These are phyloP conservation scores for Globisporangium megalacanthum DNA, from an alignment of 352 stramenopile genomes.

Conservation along the genomic window DNA sequence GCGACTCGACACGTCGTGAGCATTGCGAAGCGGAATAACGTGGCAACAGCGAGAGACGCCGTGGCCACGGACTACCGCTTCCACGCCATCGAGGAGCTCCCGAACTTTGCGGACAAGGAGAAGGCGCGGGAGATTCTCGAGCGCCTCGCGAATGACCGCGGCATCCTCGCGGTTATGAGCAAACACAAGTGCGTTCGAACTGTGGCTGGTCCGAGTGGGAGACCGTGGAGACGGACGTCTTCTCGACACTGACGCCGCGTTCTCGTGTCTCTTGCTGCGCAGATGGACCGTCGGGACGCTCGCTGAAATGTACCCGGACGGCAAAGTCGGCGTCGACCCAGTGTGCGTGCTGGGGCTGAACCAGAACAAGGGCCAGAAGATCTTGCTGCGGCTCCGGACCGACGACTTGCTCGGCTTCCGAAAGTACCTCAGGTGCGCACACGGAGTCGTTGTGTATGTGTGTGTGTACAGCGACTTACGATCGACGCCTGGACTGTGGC, in stretches of 20 bases:
- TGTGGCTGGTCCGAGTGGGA: too few species aligned
- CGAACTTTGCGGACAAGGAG: slow-evolving; percentile 44
- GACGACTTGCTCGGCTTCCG: slow-evolving; percentile 93
- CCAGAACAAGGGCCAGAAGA: slow-evolving; percentile 93
- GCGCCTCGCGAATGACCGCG: slow-evolving; percentile 79
- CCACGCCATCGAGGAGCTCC: slow-evolving; percentile 59
- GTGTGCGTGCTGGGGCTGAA: slow-evolving; percentile 92
- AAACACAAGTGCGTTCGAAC: slow-evolving; percentile 72
- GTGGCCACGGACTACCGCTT: slow-evolving; percentile 55
- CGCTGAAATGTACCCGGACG: slow-evolving; percentile 88
- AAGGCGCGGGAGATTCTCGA: slow-evolving; percentile 78
- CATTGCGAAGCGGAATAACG: slow-evolving; percentile 47
- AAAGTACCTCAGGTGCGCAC: slow-evolving; percentile 67
- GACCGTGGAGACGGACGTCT: too few species aligned
- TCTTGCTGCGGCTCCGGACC: slow-evolving; percentile 91
- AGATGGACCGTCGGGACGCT: slow-evolving; percentile 85
- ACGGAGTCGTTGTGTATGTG: neutral
- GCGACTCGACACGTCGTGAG: slow-evolving; percentile 48
- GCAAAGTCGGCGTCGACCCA: slow-evolving; percentile 85
- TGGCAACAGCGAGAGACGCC: slow-evolving; percentile 27
- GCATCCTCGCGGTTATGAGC: slow-evolving; percentile 83
- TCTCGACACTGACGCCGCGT: too few species aligned
- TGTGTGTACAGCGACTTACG: neutral
- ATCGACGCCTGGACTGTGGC: neutral
- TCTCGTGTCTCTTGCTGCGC: neutral